Conservation (phyloP, 2,329 filamentous ascomycete species). For the Trichoderma koningii region DNA sequence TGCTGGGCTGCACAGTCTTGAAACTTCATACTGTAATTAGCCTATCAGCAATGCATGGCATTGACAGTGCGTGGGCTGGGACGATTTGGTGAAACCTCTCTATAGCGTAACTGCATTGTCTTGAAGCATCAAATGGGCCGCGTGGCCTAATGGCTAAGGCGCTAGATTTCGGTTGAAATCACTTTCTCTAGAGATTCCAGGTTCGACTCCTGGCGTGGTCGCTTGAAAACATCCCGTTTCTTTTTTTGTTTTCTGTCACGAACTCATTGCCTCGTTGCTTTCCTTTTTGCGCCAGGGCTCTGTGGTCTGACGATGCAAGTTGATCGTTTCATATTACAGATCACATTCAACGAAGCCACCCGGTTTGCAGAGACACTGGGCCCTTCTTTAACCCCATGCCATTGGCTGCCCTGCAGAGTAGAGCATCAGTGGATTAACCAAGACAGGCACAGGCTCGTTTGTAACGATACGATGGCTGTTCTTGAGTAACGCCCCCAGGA, state of each 20-base stretch:
- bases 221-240: conserved; percentile 25
- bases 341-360: conserved; percentile 10
- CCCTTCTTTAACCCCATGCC: background rate
- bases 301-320: background rate
- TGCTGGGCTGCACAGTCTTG: background rate
- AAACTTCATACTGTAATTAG: no score
- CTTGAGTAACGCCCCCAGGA: background rate
- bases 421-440: conserved; percentile 6
- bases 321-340: background rate
- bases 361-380: background rate
- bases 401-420: conserved; percentile 9
- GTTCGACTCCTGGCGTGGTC: conserved; percentile 50
- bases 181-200: conserved; percentile 47
- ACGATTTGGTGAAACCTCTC: background rate
- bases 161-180: conserved; percentile 45
- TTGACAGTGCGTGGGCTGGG: background rate
- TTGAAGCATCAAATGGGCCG: conserved; percentile 37
- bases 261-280: background rate
- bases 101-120: background rate
- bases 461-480: background rate
- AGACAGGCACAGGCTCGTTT: background rate
- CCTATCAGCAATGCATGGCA: no score
- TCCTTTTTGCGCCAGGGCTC: background rate
- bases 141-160: conserved; percentile 50
- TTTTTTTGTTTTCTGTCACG: conserved; percentile 18